These are phyloP conservation scores for Syzygium aromaticum DNA, from an alignment of 345 rosid species.

Conservation along the genomic window DNA sequence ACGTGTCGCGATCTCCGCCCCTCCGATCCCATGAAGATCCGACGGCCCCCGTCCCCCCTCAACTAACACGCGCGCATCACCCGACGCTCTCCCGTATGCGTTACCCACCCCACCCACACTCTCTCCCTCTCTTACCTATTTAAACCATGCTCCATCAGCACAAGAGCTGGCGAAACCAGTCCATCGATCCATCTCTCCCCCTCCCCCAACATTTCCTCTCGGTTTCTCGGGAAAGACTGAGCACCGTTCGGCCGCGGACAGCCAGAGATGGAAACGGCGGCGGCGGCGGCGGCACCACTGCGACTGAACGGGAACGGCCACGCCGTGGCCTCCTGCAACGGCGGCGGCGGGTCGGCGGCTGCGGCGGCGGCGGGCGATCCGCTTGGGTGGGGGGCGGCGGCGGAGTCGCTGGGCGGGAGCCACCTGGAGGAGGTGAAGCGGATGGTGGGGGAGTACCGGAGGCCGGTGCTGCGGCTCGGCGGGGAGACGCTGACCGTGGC, in stretches of 20 bases:
- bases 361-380: constrained; percentile 44
- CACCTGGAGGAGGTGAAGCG: constrained; percentile 79
- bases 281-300: not conserved
- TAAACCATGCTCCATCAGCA: not conserved
- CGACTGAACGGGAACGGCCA: constrained; percentile 8
- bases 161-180: not conserved
- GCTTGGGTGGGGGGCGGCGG: constrained; percentile 58
- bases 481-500: constrained; percentile 74
- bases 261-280: not conserved
- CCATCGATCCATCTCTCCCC: not conserved
- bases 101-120: not conserved
- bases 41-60: not conserved
- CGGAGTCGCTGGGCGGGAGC: constrained; percentile 74
- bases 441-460: constrained; percentile 68
- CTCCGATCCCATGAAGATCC: not conserved
- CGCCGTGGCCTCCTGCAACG: not conserved
- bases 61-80: not conserved
- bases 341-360: not conserved
- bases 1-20: not conserved
- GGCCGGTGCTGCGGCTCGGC: constrained; percentile 49
- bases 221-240: not conserved
- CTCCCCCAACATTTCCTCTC: not conserved
- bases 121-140: not conserved
- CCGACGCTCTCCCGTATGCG: not conserved
- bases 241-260: not conserved